Conservation (phyloP, 2,329 filamentous ascomycete species). For the Diaporthe vexans region DNA sequence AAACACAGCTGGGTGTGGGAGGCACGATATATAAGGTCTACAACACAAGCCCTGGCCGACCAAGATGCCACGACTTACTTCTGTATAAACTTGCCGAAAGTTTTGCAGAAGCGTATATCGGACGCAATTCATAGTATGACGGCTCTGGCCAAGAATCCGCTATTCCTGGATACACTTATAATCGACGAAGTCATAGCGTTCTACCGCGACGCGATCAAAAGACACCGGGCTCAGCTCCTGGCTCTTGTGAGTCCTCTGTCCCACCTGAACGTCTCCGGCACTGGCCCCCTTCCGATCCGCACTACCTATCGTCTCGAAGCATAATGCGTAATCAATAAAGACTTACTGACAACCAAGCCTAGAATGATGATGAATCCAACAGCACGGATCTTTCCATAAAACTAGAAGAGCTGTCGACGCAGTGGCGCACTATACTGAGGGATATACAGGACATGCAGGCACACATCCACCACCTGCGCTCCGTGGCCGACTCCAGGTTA, state of each 20-base stretch:
- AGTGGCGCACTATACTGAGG: conserved; percentile 39
- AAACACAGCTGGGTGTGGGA: conserved; percentile 40
- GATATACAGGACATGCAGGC: conserved; percentile 33
- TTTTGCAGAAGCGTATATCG: conserved; percentile 35
- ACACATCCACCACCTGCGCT: conserved; percentile 38
- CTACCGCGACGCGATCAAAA: conserved; percentile 40
- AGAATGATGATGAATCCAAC: conserved; percentile 38
- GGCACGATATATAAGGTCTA: conserved; percentile 35
- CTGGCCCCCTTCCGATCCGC: neutral
- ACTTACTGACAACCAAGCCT: neutral
- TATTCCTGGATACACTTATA: conserved; percentile 41
- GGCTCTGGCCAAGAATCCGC: conserved; percentile 37
- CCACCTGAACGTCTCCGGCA: neutral
- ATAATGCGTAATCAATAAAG: too few species aligned
- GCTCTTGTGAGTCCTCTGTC: conserved; percentile 31
- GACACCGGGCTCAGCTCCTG: conserved; percentile 38
- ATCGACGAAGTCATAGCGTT: conserved; percentile 41
- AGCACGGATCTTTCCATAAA: conserved; percentile 38
- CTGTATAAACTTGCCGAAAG: conserved; percentile 35
- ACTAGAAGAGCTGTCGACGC: conserved; percentile 36
- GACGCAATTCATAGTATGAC: conserved; percentile 36
- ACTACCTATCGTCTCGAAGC: too few species aligned
- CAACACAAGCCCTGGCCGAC: conserved; percentile 35
- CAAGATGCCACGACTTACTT: conserved; percentile 38
- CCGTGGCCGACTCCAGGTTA: conserved; percentile 24